A percentile compares a stretch with the other conserved stretches of the same genome.
phyloP scores from a whole-genome alignment of 768 basidiomycete species.

The Lactarius hengduanensis region DNA sequence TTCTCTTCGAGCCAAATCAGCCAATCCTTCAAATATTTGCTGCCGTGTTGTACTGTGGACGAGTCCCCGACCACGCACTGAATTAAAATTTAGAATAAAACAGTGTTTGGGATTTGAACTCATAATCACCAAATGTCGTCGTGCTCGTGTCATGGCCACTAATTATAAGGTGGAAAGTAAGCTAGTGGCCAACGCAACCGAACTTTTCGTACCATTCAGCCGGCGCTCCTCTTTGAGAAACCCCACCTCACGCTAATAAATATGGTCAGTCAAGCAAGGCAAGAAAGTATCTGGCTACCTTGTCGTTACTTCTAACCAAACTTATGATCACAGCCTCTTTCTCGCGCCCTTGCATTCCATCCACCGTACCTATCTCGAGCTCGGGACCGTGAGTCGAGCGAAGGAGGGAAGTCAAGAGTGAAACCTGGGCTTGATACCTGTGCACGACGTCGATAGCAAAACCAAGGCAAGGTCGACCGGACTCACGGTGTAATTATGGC shows the following conservation, averaged over 20 bases:
- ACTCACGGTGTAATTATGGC: conserved; percentile 84
- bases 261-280: conserved; percentile 12
- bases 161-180: conserved; percentile 21
- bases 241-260: conserved; percentile 75
- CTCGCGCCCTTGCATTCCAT: conserved; percentile 97
- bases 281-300: conserved; percentile 40
- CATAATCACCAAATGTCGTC: conserved; percentile 75
- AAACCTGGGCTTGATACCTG: conserved; percentile 94
- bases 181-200: not conserved
- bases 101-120: not conserved
- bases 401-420: conserved; percentile 73
- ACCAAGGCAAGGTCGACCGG: not conserved
- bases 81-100: not conserved
- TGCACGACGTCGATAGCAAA: not conserved
- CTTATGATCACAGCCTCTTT: conserved; percentile 92
- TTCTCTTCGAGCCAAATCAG: conserved; percentile 85
- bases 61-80: conserved; percentile 95
- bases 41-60: conserved; percentile 83
- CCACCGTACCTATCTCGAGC: conserved; percentile 92
- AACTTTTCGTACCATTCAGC: conserved; percentile 66
- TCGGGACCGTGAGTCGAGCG: conserved; percentile 62
- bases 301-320: conserved; percentile 89
- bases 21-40: conserved; percentile 87
- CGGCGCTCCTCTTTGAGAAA: conserved; percentile 92
- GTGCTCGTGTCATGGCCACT: conserved; percentile 93